Base-by-base conservation (phyloP, 2,329 filamentous ascomycete species). In the Neonectria magnoliae region DNA sequence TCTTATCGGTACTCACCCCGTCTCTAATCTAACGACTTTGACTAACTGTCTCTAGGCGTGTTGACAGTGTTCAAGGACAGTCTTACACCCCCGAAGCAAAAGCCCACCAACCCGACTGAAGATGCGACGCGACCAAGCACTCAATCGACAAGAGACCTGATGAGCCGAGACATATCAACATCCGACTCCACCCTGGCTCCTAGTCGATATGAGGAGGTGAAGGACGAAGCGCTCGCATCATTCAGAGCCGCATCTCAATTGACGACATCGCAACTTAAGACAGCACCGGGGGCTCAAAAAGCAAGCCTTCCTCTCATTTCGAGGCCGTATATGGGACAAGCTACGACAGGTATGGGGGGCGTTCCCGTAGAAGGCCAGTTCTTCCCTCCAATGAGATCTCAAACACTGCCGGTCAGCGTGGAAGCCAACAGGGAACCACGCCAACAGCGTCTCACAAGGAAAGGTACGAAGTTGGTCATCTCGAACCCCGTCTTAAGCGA, bases 181-280 rank as follows among this genome's bases (percentile, higher is more conserved):
- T 78, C 81, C 7, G 79, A 81, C 50, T 81, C 82, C 16, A 79
- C 80, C 14, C 82, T 81, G 29, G 81, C 83, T 1, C 81, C 82
- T 3, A 81, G 77, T 41, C 82, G 81, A 53, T 86, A 83, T 60
- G 82, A 86, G 57, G 83, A 85, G 52, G 61, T 85, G 4, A 86
- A 86, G 71, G 77, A 75, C n/a, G 79, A 80, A 11, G 73, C 78
- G 22, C 74, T 76, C 52, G 76, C 55, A 10, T 56, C 78, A 42
- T 54, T 68, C 20, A 58, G 55, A 27, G 54, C 38, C 20, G 45
- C 59, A 77, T 76, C 60, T 5, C 60, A 56, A 8, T 36, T 61
- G 31, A 56, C 33, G 51, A 47, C 50, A 76, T 76, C 58, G 4
- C 57, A 54, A 10, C 47, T 60, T 18, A 53, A 47, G 13, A 66